phyloP scores from a whole-genome alignment of 1,284 basidiomycete genomes.

The Cryptococcus depauperatus region DNA sequence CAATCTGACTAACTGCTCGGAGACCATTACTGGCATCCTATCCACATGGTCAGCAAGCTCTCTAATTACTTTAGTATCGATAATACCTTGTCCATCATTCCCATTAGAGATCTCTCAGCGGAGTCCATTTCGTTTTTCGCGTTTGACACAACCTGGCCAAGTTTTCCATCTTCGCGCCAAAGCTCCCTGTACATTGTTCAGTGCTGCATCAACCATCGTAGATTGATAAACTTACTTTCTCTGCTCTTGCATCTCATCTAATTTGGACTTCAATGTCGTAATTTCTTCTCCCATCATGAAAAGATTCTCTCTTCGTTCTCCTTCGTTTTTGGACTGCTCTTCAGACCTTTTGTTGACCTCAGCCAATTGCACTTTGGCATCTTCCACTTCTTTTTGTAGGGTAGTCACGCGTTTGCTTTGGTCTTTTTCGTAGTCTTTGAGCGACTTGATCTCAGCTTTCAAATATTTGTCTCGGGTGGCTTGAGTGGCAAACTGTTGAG shows the following conservation, averaged over 20 bases:
- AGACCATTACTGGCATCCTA: conserved; percentile 85
- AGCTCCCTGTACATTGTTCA: conserved; percentile 51
- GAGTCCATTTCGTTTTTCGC: conserved; percentile 71
- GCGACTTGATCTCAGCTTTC: conserved; percentile 60
- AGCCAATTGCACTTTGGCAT: conserved; percentile 61
- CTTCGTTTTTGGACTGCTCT: conserved; percentile 57
- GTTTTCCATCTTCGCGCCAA: conserved; percentile 90
- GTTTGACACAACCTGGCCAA: conserved; percentile 65
- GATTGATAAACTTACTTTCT: conserved; percentile 54
- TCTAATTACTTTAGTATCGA: not conserved
- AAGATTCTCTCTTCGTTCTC: conserved; percentile 59
- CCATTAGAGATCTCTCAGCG: conserved; percentile 68
- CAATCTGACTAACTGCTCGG: conserved; percentile 72
- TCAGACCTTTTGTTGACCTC: conserved; percentile 60
- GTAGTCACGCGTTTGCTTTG: conserved; percentile 55
- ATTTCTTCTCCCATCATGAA: conserved; percentile 66
- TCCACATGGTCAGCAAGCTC: not conserved
- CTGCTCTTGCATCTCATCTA: conserved; percentile 64
- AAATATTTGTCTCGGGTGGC: conserved; percentile 74
- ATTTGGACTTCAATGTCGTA: conserved; percentile 59
- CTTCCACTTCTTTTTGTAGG: conserved; percentile 63
- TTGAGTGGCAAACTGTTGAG: conserved; percentile 73
- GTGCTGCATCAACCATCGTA: not conserved
- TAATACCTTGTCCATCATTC: conserved; percentile 91
- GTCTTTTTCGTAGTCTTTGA: conserved; percentile 55